Evolutionary conservation across 306 rosid species (phyloP).

Genomic region (Herpetospermum pedunculosum): DNA sequence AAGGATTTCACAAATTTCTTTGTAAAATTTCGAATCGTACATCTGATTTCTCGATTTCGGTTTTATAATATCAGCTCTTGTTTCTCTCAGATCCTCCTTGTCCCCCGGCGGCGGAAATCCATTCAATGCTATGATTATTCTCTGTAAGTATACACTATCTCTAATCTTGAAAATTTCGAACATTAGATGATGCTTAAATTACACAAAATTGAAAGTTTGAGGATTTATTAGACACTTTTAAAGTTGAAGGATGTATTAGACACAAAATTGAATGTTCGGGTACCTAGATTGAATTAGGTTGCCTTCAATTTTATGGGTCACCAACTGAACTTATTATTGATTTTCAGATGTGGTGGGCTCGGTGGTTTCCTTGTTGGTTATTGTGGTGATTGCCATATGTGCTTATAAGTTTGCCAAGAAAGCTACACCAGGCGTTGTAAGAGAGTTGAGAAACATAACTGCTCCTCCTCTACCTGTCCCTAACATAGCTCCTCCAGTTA

Average conservation of each 20-base stretch:
- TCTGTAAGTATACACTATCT: not conserved
- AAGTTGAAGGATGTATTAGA: too few relatives aligned
- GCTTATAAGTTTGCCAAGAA: not conserved
- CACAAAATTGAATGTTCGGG: too few relatives aligned
- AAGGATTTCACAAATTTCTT: not conserved
- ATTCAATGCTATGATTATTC: not conserved
- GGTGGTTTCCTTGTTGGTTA: not conserved
- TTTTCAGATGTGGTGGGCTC: not conserved
- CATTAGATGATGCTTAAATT: too few relatives aligned
- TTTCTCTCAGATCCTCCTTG: not conserved
- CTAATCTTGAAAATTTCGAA: too few relatives aligned
- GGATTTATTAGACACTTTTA: too few relatives aligned
- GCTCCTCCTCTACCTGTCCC: not conserved
- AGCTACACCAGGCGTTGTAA: not conserved
- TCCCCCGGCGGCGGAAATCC: too few relatives aligned
- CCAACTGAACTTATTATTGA: too few relatives aligned
- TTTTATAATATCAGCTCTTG: not conserved
- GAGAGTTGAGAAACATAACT: not conserved
- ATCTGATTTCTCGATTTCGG: not conserved
- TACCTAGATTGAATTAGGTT: too few relatives aligned
- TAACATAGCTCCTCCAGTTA: not conserved
- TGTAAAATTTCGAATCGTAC: too few relatives aligned
- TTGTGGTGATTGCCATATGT: not conserved
- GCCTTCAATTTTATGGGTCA: too few relatives aligned
- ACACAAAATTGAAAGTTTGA: too few relatives aligned